These are phyloP conservation scores for Elaeis guineensis DNA, from an alignment of 176 grass and related monocot species.

Conservation along the genomic window DNA sequence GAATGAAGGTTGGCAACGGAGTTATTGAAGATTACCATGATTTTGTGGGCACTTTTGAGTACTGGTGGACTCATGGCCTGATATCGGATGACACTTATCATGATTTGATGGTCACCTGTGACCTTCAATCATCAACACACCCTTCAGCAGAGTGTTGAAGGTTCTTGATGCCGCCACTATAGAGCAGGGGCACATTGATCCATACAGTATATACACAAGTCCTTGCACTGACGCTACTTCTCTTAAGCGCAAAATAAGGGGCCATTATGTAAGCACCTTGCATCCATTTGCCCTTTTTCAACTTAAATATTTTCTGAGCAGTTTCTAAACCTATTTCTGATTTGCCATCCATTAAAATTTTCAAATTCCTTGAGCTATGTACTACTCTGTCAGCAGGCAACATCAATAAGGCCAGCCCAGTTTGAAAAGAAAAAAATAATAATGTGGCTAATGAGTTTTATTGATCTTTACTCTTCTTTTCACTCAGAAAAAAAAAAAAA, in stretches of 20 bases:
- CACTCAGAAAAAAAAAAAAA: no score
- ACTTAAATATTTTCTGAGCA: background rate
- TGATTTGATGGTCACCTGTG: slow-evolving; percentile 39
- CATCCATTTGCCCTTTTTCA: background rate
- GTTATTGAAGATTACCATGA: slow-evolving; percentile 83
- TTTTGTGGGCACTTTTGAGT: slow-evolving; percentile 69
- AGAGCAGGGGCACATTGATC: slow-evolving; percentile 72
- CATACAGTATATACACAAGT: slow-evolving; percentile 72
- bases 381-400: no score
- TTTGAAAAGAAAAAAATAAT: no score
- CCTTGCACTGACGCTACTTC: slow-evolving; percentile 15
- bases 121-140: slow-evolving; percentile 40
- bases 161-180: slow-evolving; percentile 22
- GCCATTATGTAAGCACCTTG: slow-evolving; percentile 27
- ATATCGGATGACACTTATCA: slow-evolving; percentile 79
- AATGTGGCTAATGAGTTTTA: no score
- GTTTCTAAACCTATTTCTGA: no score
- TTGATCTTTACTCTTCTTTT: no score
- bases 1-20: slow-evolving; percentile 62
- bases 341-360: no score
- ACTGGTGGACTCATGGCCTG: slow-evolving; percentile 90
- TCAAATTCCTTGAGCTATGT: no score
- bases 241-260: slow-evolving; percentile 8
- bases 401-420: no score
- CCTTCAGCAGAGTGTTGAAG: slow-evolving; percentile 41